Evolutionary conservation across 2,329 filamentous ascomycete genomes (phyloP), one percentile per base, ranked within the genome.

Genomic region (Fusarium sp.): DNA sequence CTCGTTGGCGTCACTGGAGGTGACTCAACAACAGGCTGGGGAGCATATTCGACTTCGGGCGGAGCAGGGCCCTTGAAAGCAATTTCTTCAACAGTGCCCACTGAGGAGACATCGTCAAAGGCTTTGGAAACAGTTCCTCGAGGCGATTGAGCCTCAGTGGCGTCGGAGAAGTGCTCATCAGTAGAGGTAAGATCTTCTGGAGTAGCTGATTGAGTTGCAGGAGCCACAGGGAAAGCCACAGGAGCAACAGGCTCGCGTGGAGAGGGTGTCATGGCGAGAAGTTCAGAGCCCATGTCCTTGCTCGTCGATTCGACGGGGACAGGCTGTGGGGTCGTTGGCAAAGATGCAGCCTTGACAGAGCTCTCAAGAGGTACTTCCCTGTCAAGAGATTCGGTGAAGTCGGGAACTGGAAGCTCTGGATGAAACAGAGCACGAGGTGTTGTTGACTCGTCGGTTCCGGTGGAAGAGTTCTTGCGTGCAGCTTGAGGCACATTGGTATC

Each of bases 371-470:
- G 54, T 40, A 34, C 27, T 18, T 61, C 29, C 7, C 18, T 53
- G 8, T 66, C 42, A 23, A 40, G 18, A 18, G 29, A 11, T 13
- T 65, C 61, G 9, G 34, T 38, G 4, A 36, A 23, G 29, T 34
- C 11, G n/a, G 65, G 42, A 23, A 42, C 56, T 7, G 75, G 76
- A 11, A 80, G 68, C 42, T 75, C 73, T 9, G 77, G 78, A 61
- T 65, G 75, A n/a, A 69, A 61, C 16, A 83, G 84, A 4, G 89
- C 89, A 65, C 88, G 91, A 1, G 91, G 91, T 1, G 91, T 93
- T 1, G 91, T 93, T 0, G 86, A 85, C 74, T 92, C 87, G 69
- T 89, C 82, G 6, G 90, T 92, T 46, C 84, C 89, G 8, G 89
- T 79, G 27, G 85, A 75, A 54, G 89, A 86, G 8, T 80, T 74